These are phyloP conservation scores for Aspergillus vadensis DNA, from an alignment of 2,329 filamentous ascomycete species.

Conservation along the genomic window DNA sequence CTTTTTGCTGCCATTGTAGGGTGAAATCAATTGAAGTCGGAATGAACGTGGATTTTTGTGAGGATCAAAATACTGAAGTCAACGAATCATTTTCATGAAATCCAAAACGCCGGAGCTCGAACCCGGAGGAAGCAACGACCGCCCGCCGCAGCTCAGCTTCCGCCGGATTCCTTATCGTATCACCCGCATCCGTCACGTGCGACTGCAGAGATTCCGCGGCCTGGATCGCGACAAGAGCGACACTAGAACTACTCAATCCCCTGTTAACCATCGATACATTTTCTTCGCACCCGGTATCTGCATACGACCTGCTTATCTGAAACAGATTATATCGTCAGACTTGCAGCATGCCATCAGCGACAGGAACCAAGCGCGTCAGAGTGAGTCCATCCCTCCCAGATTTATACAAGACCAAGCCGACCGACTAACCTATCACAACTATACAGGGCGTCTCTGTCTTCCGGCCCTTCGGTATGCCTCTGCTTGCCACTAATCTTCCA, in stretches of 20 bases:
- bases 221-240: slow-evolving; percentile 3
- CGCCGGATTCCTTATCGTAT: slow-evolving; percentile 23
- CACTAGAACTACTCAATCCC: neutral
- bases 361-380: slow-evolving; percentile 57
- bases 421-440: slow-evolving; percentile 22
- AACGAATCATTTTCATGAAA: neutral
- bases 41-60: neutral
- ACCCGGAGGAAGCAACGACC: neutral
- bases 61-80: neutral
- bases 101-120: neutral
- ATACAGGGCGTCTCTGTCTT: slow-evolving; percentile 48
- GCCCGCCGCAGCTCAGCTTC: slow-evolving; percentile 10
- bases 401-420: neutral
- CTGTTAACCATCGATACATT: neutral
- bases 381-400: slow-evolving; percentile 31
- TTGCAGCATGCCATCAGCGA: slow-evolving; percentile 54
- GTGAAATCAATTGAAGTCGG: neutral
- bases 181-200: slow-evolving; percentile 30
- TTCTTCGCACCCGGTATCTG: neutral
- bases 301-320: neutral
- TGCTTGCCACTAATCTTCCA: neutral
- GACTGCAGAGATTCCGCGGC: slow-evolving; percentile 2
- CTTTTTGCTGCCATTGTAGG: slow-evolving; percentile 65
- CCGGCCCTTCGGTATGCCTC: slow-evolving; percentile 48
- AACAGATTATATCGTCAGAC: neutral